Evolutionary conservation across 805 yeast genomes (phyloP).

Genomic region (Saccharomyces mikatae): DNA sequence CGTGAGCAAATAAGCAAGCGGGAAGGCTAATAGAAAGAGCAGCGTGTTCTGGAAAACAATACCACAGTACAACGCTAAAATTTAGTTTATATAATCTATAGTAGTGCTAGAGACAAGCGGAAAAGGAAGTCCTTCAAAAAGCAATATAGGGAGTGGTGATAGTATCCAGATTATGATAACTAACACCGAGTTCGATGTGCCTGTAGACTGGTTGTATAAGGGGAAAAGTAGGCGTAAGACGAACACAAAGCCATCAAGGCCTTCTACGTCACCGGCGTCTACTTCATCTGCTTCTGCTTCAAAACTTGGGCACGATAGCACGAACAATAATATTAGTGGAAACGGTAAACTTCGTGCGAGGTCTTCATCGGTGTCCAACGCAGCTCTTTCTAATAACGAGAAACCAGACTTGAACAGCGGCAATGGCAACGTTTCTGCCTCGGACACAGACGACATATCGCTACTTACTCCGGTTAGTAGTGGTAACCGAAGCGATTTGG

Average conservation of each 20-base stretch:
- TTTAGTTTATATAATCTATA: background rate
- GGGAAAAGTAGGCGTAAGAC: slow-evolving; percentile 41
- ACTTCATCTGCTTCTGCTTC: background rate
- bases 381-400: slow-evolving; percentile 6
- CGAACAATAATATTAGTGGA: background rate
- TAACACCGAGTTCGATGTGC: slow-evolving; percentile 38
- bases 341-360: slow-evolving; percentile 11
- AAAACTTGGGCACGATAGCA: background rate
- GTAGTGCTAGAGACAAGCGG: background rate
- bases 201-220: slow-evolving; percentile 76
- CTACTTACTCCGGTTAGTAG: background rate
- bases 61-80: background rate
- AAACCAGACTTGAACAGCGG: background rate
- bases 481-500: background rate
- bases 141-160: slow-evolving; percentile 4
- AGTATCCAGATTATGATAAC: background rate
- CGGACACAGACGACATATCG: background rate
- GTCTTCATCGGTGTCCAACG: slow-evolving; percentile 16
- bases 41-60: background rate
- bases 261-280: background rate
- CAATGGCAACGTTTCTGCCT: background rate
- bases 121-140: background rate
- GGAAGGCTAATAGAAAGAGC: background rate
- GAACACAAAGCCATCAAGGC: slow-evolving; percentile 1
- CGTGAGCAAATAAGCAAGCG: background rate